Evolutionary conservation across 129 eudicot genomes (phyloP), one percentile per base, ranked within the genome.

Genomic region (Silybum marianum): DNA sequence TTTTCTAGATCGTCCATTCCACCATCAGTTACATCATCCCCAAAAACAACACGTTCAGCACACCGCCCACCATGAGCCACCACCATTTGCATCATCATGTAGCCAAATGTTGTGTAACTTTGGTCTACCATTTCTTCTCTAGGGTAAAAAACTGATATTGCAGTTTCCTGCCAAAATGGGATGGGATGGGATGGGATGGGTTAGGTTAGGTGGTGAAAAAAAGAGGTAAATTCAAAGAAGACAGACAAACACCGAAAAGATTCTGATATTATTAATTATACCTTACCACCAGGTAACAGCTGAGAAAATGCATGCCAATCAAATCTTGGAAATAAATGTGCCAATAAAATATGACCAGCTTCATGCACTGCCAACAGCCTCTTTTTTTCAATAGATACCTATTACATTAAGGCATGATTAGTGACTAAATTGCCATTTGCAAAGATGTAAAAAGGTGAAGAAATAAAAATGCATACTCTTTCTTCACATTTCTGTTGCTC

Each of bases 21-120:
- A 23, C 99, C 99, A 83, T 95, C 99, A 71, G 97, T 95, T 63
- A 95, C 54, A 81, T 95, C 97, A 81, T 92, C 90, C 46, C 99
- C 97, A 87, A 89, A 95, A 18, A 92, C 90, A 48, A 95, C 74
- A 69, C 92, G 93, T 88, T 95, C 99, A 71, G 97, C 97, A 84
- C 99, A 95, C 42, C 95, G 97, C n/a, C 99, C 99, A 39, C 99
- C 99, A 86, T 95, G 99, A 82, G 99, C 99, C 36, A 95, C 99
- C 86, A 95, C 97, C 99, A 95, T 95, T 90, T 95, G 99, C 99
- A 95, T 95, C 87, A 88, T 88, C 95, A 95, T 83, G 89, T 95
- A 95, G 78, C 97, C 99, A 79, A 95, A 90, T 22, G 97, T 95
- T 72, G 94, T 89, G 86, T 90, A 90, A 72, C 90, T 93, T 86